Evolutionary conservation across 2,329 filamentous ascomycete genomes (phyloP), one percentile per base, ranked within the genome.

Genomic region (Blastomyces gilchristii): DNA sequence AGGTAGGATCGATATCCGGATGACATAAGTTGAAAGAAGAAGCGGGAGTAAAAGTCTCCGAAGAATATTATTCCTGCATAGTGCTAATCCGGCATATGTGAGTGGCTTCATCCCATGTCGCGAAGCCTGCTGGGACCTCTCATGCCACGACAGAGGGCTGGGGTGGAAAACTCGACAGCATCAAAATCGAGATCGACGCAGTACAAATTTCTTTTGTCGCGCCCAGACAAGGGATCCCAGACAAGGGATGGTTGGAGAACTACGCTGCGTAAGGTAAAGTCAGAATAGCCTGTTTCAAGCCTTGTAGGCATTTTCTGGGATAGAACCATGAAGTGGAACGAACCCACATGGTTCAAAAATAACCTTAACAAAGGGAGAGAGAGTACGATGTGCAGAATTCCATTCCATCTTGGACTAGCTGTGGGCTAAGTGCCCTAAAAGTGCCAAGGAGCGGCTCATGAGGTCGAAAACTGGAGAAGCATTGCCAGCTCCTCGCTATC

Each of bases 161-260:
- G 41, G 37, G 22, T 45, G 41, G 18, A 43, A 37, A 22, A 49
- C 39, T 16, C 37, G n/a, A 25, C 22, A n/a, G 43, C 45, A 31
- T 43, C 56, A 45, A 45, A 58, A 58, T 58, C 56, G 31, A 58
- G 56, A 58, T 58, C 56, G 16, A 16, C 56, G 34, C 34, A 39
- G 9, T 39, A 39, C 37, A 39, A 39, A 58, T 37, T 31, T 12
- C 5, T 34, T 6, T 45, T 11, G 57, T 3, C 25, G 31, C n/a
- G 2, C 2, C 22, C n/a, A 8, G 37, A 34, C 37, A 43, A 22
- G 57, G 39, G 9, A 14, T 58, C 2, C 22, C n/a, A 8, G 37
- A 34, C 37, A 43, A 22, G 57, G 39, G 9, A 14, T 58, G 18
- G 18, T 41, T 31, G 11, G 3, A 28, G 18, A 43, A 58, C 54